Evolutionary conservation across 371 early-diverging fungal genomes (phyloP).

Genomic region (Rhizopus microsporus): DNA sequence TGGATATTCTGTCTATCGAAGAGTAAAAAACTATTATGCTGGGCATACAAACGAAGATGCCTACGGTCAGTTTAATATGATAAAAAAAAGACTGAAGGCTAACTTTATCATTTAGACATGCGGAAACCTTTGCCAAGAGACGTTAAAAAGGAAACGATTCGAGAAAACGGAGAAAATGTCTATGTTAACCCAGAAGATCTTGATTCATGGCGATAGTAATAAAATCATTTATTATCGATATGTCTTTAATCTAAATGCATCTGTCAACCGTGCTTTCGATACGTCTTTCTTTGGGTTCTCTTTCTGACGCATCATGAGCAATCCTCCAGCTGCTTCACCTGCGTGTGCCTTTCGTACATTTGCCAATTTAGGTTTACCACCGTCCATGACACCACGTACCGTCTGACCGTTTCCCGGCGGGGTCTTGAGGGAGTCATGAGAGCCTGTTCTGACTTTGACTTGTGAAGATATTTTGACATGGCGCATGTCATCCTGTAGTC

Average conservation of each 20-base stretch:
- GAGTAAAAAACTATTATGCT: constrained; percentile 90
- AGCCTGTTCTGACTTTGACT: constrained; percentile 40
- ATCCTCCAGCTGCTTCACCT: constrained; percentile 49
- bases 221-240: neutral
- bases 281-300: constrained; percentile 3
- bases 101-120: constrained; percentile 68
- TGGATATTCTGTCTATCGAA: constrained; percentile 93
- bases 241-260: constrained; percentile 6
- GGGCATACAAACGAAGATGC: constrained; percentile 77
- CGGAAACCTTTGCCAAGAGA: constrained; percentile 84
- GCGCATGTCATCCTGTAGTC: constrained; percentile 8
- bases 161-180: constrained; percentile 64
- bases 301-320: constrained; percentile 47
- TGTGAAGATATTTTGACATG: constrained; percentile 44
- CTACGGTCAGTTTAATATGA: constrained; percentile 57
- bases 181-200: constrained; percentile 62
- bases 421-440: constrained; percentile 36
- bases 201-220: constrained; percentile 45
- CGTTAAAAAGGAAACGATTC: constrained; percentile 64
- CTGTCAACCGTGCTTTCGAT: neutral
- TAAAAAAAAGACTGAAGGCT: constrained; percentile 11
- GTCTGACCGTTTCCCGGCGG: constrained; percentile 31
- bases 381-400: constrained; percentile 9
- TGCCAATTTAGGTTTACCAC: constrained; percentile 1
- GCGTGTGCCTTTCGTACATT: constrained; percentile 29